Evolutionary conservation across 768 basidiomycete genomes (phyloP).

Genomic region (Roridomyces roridus): DNA sequence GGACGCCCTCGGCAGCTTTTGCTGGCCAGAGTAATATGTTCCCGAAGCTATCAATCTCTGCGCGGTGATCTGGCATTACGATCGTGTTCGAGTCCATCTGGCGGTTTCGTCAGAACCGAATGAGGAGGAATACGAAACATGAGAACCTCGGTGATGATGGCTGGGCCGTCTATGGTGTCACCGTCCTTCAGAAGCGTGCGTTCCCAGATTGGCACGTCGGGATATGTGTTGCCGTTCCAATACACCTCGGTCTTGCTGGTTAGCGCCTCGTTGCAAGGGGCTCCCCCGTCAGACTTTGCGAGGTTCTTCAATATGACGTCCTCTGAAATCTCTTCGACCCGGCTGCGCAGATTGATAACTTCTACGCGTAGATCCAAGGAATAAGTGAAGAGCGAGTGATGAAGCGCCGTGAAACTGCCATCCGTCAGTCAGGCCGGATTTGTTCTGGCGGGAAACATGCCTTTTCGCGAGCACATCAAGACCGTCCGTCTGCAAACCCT

Average conservation of each 20-base stretch:
- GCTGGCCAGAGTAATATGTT: slow-evolving; percentile 36
- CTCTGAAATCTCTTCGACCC: slow-evolving; percentile 26
- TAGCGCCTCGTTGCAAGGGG: slow-evolving; percentile 10
- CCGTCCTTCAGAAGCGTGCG: slow-evolving; percentile 27
- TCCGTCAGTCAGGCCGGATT: no score
- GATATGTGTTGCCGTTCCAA: slow-evolving; percentile 25
- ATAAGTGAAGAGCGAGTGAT: slow-evolving; percentile 33
- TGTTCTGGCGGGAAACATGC: background rate
- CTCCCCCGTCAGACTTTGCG: slow-evolving; percentile 12
- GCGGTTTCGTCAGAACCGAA: background rate
- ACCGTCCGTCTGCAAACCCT: slow-evolving; percentile 23
- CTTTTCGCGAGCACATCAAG: slow-evolving; percentile 17
- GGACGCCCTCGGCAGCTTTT: slow-evolving; percentile 6
- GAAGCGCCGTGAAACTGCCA: slow-evolving; percentile 30
- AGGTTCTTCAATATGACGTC: slow-evolving; percentile 22
- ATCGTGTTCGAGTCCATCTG: slow-evolving; percentile 34
- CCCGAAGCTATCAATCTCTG: slow-evolving; percentile 32
- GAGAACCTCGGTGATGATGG: slow-evolving; percentile 33
- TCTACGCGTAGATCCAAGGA: slow-evolving; percentile 32
- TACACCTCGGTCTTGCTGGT: slow-evolving; percentile 20
- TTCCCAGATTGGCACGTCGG: slow-evolving; percentile 32
- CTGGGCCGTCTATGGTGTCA: slow-evolving; percentile 30
- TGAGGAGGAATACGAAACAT: no score
- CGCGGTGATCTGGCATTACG: slow-evolving; percentile 31
- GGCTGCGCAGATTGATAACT: slow-evolving; percentile 30